Base-by-base conservation (phyloP, 345 rosid species). In the Lepidium aucheri region DNA sequence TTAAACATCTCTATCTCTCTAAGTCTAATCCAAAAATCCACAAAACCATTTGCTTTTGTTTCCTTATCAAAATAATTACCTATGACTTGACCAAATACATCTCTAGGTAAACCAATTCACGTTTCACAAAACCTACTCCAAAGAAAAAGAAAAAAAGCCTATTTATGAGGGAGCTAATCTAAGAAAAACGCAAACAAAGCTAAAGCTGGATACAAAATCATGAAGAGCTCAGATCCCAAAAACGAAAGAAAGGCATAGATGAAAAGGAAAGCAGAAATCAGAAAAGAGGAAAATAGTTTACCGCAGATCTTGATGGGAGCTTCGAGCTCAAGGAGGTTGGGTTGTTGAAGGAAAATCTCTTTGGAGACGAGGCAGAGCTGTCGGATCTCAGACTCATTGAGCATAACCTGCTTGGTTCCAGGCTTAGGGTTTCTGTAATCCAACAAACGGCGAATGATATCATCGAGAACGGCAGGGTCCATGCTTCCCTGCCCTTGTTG, bases 231-330 rank as follows among this genome's bases (percentile, higher is more conserved):
- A 61, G 77, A 73, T 73, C 77, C 57, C 38, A 30, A 46, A 66
- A 53, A 42, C 3, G 3, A 18, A 10, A 56, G 14, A 6, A 45
- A 35, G 33, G 9, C 9, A 63, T 9, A 34, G 61, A 69, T 6
- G 4, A 7, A 50, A 36, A 55, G 1, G 38, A 22, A 47, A n/a
- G 0, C 4, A 22, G 8, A 26, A 68, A 67, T 12, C 52, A 14
- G 22, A 40, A 22, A 8, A 22, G 70, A 17, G 55, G 34, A 6
- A 1, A 54, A 20, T 24, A 2, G 1, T 24, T 76, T 78, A 91
- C 96, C 97, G 53, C 97, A 91, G 86, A 91, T 86, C 97, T 91
- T 88, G 79, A 91, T 86, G 53, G 97, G 97, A 33, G 97, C 93
- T 64, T 84, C 86, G 50, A 91, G 95, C 63, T 88, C 95, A 35